phyloP scores from a whole-genome alignment of 2,329 filamentous ascomycete genomes.

The Botrytis fabae region DNA sequence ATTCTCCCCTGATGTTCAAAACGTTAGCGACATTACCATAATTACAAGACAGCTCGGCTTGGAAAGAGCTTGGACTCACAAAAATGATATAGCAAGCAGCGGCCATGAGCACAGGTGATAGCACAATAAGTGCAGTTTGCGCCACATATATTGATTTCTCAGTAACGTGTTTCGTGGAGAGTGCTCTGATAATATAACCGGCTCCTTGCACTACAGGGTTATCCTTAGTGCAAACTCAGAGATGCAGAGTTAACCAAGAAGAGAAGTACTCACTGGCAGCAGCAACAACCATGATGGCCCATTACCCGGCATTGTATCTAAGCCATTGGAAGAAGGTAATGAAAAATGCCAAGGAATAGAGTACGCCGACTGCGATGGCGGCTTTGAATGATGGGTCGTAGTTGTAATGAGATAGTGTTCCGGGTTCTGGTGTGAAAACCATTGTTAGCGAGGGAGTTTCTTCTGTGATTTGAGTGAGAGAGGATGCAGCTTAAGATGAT shows the following conservation, averaged over 20 bases:
- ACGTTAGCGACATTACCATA: neutral
- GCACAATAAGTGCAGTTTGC: neutral
- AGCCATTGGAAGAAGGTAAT: slow-evolving; percentile 40
- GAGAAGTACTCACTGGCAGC: slow-evolving; percentile 35
- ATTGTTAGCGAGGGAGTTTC: neutral
- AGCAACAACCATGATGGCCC: slow-evolving; percentile 41
- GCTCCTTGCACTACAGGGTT: neutral
- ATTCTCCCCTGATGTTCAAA: neutral
- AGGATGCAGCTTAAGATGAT: neutral
- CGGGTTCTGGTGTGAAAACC: neutral
- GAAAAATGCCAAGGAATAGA: slow-evolving; percentile 38
- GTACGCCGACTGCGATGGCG: slow-evolving; percentile 24
- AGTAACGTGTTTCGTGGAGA: neutral
- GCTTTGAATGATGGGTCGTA: neutral
- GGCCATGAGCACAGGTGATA: neutral
- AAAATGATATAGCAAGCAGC: neutral
- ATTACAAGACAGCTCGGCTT: neutral
- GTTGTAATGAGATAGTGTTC: neutral
- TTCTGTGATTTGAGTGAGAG: neutral
- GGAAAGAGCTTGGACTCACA: neutral
- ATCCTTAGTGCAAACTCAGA: neutral
- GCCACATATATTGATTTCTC: neutral
- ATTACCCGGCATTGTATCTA: slow-evolving; percentile 39
- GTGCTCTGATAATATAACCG: neutral
- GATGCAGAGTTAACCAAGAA: neutral